A percentile compares a stretch with the other conserved stretches of the same genome.
These are phyloP conservation scores for Hortiboletus rubellus DNA, from an alignment of 1,284 basidiomycete species.

Conservation along the genomic window DNA sequence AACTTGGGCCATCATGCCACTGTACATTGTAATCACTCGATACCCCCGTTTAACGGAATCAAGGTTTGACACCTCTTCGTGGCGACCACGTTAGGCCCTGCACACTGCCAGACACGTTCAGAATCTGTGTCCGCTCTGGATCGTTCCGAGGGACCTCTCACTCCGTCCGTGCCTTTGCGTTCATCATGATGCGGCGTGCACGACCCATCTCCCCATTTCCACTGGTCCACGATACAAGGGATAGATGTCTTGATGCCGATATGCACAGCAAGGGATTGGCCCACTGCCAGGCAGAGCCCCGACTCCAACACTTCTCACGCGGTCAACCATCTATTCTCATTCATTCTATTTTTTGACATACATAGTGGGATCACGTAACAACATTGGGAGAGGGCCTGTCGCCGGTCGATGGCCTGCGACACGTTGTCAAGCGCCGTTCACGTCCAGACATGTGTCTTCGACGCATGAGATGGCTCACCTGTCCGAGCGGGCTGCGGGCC, in stretches of 20 bases:
- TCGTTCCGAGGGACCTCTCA: background rate
- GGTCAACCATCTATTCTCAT: background rate
- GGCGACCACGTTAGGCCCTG: slow-evolving; percentile 8
- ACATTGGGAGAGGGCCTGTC: too few species aligned
- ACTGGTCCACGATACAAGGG: background rate
- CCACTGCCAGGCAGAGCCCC: slow-evolving; percentile 1
- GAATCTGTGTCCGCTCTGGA: background rate
- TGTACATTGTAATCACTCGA: background rate
- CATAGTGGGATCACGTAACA: background rate
- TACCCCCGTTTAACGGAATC: background rate
- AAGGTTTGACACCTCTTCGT: slow-evolving; percentile 5
- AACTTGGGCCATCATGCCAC: too few species aligned
- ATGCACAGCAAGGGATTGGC: slow-evolving; percentile 4
- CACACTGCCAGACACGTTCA: background rate
- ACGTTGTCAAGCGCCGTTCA: background rate
- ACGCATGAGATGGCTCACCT: too few species aligned
- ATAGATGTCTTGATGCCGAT: background rate
- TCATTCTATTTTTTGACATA: background rate
- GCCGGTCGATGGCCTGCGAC: too few species aligned
- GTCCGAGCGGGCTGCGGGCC: background rate
- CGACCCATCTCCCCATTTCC: background rate
- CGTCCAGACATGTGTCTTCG: background rate
- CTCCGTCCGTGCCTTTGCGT: background rate
- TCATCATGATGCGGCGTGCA: background rate
- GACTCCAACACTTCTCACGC: background rate